A percentile compares a stretch with the other conserved stretches of the same genome.
Evolutionary conservation across 1,284 basidiomycete species (phyloP).

Genomic region (Stereum hirsutum): DNA sequence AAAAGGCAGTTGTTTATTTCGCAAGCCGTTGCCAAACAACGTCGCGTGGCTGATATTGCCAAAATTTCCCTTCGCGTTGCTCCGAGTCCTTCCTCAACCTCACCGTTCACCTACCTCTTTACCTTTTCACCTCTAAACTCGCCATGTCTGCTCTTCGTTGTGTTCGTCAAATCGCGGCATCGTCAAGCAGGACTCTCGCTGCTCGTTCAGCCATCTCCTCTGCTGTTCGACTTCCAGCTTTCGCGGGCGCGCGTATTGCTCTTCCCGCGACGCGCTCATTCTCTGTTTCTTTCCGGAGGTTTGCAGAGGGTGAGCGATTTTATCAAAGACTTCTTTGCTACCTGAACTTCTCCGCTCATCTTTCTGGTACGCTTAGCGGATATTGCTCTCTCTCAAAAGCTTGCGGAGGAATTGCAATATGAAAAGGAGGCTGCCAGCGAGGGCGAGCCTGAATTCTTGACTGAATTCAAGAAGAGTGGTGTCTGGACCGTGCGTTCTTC

Average conservation of each 20-base stretch:
- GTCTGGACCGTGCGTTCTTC: constrained; percentile 61
- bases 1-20: constrained; percentile 5
- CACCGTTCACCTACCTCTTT: constrained; percentile 8
- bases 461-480: constrained; percentile 64
- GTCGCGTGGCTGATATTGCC: neutral
- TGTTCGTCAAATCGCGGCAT: constrained; percentile 23
- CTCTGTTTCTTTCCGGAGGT: constrained; percentile 40
- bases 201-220: constrained; percentile 20
- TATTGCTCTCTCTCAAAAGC: constrained; percentile 62
- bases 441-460: constrained; percentile 72
- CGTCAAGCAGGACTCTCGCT: constrained; percentile 24
- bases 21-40: constrained; percentile 4
- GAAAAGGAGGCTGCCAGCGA: constrained; percentile 59
- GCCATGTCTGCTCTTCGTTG: constrained; percentile 27
- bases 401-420: constrained; percentile 80
- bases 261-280: constrained; percentile 35
- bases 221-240: constrained; percentile 13
- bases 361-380: constrained; percentile 41
- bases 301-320: constrained; percentile 52
- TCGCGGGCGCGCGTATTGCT: constrained; percentile 14
- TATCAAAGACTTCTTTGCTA: constrained; percentile 3
- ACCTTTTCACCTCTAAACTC: neutral
- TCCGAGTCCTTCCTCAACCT: neutral
- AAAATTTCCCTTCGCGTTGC: neutral
- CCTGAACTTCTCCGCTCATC: constrained; percentile 4